Conservation (phyloP, 192 early-diverging fungal species). For the Endogone sp. region DNA sequence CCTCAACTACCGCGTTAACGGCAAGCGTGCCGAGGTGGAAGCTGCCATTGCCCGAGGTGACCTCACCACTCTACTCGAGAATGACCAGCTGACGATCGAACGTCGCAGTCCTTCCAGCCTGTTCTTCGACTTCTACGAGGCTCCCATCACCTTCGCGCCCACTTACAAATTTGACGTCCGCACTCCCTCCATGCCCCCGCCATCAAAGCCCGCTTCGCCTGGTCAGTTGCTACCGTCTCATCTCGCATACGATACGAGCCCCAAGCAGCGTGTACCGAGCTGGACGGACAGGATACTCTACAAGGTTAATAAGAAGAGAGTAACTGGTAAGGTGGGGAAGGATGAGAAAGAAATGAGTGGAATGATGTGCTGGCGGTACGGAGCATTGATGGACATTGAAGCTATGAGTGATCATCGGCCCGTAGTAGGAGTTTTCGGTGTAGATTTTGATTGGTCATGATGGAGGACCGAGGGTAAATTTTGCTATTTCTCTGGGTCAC, state of each 20-base stretch:
- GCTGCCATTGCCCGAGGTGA: conserved; percentile 42
- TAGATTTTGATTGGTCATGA: conserved; percentile 31
- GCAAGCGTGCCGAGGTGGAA: conserved; percentile 46
- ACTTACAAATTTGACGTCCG: conserved; percentile 74
- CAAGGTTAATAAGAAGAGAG: conserved; percentile 13
- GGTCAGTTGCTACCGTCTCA: background rate
- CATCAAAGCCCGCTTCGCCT: conserved; percentile 1
- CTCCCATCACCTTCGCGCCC: conserved; percentile 62
- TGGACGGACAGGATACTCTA: conserved; percentile 50
- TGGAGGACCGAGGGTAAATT: too few relatives aligned
- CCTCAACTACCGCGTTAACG: conserved; percentile 70
- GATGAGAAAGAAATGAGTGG: background rate
- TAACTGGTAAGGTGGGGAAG: background rate
- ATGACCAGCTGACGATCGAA: conserved; percentile 40
- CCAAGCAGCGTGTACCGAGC: conserved; percentile 42
- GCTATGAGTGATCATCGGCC: conserved; percentile 47
- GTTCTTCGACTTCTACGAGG: conserved; percentile 56
- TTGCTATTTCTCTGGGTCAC: too few relatives aligned
- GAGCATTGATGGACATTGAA: conserved; percentile 29
- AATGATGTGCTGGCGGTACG: conserved; percentile 15
- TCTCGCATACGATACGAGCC: conserved; percentile 33
- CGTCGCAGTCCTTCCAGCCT: conserved; percentile 5
- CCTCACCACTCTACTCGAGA: conserved; percentile 34
- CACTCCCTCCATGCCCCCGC: background rate
- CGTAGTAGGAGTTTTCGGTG: conserved; percentile 44